Conservation (phyloP, 192 early-diverging fungal species). For the Podila epigama region DNA sequence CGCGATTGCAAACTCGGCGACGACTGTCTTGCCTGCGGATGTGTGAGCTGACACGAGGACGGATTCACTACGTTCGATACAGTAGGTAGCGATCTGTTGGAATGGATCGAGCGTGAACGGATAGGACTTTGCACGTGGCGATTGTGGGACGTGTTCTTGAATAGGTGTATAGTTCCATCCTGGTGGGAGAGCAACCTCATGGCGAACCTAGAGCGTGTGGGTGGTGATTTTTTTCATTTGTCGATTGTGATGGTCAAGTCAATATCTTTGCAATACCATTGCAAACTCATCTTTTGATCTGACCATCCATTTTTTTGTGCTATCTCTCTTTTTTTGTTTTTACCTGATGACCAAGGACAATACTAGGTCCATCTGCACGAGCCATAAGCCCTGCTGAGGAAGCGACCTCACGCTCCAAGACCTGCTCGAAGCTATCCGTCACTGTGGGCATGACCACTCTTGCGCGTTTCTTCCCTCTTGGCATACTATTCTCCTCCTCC, state of each 20-base stretch:
- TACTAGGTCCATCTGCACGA: neutral
- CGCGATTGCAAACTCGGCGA: slow-evolving; percentile 97
- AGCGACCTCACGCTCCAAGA: slow-evolving; percentile 21
- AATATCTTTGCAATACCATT: too few species aligned
- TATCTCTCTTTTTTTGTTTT: neutral
- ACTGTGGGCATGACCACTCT: neutral
- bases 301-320: neutral
- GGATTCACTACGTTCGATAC: slow-evolving; percentile 88
- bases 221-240: neutral
- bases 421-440: slow-evolving; percentile 28
- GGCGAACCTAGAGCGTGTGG: slow-evolving; percentile 69
- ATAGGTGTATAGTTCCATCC: slow-evolving; percentile 87
- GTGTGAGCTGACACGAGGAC: slow-evolving; percentile 96
- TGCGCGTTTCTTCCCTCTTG: neutral
- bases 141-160: slow-evolving; percentile 77
- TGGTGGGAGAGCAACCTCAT: slow-evolving; percentile 93
- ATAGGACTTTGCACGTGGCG: slow-evolving; percentile 83
- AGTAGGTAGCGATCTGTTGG: slow-evolving; percentile 83
- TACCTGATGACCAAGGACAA: slow-evolving; percentile 38
- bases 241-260: too few species aligned
- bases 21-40: slow-evolving; percentile 95
- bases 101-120: slow-evolving; percentile 95
- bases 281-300: neutral
- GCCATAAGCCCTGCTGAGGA: slow-evolving; percentile 7
- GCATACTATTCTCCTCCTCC: too few species aligned